Conservation (phyloP, 208 protist species). For the Trypanosoma melophagium region DNA sequence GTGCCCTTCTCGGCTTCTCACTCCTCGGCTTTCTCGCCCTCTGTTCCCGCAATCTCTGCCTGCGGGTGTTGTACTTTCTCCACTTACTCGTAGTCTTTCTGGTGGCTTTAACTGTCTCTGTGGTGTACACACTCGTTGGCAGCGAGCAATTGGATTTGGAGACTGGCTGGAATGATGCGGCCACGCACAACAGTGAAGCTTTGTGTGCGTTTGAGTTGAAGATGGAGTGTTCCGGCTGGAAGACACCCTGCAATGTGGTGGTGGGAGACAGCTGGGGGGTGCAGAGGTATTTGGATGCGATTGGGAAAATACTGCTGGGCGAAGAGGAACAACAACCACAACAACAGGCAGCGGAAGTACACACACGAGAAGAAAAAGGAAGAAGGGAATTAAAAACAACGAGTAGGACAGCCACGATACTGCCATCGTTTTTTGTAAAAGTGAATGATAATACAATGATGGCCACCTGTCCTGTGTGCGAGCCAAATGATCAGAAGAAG, state of each 20-base stretch:
- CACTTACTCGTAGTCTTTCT: not conserved
- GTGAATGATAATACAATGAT: not conserved
- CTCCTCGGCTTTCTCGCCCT: conserved; percentile 18
- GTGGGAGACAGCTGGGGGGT: not conserved
- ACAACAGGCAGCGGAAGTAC: too few relatives aligned
- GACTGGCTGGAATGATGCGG: conserved; percentile 8
- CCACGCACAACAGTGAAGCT: too few relatives aligned
- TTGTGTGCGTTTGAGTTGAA: conserved; percentile 12
- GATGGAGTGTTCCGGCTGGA: conserved; percentile 20
- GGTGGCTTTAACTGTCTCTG: not conserved
- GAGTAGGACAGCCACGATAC: too few relatives aligned
- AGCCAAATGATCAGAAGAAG: not conserved
- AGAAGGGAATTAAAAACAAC: too few relatives aligned
- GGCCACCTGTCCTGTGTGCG: not conserved
- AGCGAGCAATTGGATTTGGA: not conserved
- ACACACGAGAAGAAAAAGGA: too few relatives aligned
- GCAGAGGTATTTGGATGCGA: too few relatives aligned
- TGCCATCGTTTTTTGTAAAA: too few relatives aligned
- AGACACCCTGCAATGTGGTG: not conserved
- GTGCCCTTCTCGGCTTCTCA: not conserved
- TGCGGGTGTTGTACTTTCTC: conserved; percentile 3
- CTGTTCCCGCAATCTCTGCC: not conserved
- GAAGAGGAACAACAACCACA: too few relatives aligned
- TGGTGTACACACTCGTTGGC: conserved; percentile 8
- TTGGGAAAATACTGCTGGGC: too few relatives aligned